Conservation (phyloP, 2,329 filamentous ascomycete species). For the Cladosporium austrohemisphaericum region DNA sequence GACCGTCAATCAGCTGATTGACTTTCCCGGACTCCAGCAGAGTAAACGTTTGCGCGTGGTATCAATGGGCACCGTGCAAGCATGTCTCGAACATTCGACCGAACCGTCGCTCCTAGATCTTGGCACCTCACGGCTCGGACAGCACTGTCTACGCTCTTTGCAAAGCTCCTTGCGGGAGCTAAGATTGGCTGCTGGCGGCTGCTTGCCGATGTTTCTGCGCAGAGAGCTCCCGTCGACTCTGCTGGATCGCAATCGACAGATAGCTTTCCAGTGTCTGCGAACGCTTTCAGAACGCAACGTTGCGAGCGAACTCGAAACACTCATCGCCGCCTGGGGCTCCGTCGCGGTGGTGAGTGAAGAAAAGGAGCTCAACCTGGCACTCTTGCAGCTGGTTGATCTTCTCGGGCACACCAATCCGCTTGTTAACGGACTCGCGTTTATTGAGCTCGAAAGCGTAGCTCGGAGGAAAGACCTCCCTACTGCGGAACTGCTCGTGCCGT, state of each 20-base stretch:
- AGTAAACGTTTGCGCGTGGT: conserved; percentile 62
- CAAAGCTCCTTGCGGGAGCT: conserved; percentile 82
- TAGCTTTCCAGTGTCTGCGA: conserved; percentile 67
- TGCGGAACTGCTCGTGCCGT: conserved; percentile 67
- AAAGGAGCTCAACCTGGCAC: conserved; percentile 79
- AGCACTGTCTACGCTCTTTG: conserved; percentile 77
- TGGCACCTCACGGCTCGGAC: conserved; percentile 63
- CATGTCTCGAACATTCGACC: conserved; percentile 64
- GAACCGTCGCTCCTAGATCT: conserved; percentile 61
- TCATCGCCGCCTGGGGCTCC: conserved; percentile 81
- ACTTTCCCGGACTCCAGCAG: conserved; percentile 40
- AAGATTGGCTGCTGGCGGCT: conserved; percentile 70
- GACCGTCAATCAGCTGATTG: conserved; percentile 28
- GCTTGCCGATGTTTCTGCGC: conserved; percentile 57
- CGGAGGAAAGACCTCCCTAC: conserved; percentile 58
- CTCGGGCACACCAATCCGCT: conserved; percentile 78
- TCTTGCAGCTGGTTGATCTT: conserved; percentile 81
- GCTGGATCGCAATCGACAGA: conserved; percentile 62
- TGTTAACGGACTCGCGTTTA: conserved; percentile 75
- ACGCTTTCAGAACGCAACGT: conserved; percentile 66
- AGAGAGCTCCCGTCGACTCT: conserved; percentile 46
- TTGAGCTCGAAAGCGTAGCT: conserved; percentile 73
- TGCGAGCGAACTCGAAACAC: conserved; percentile 71
- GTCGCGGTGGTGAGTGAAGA: conserved; percentile 72
- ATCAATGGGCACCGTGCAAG: conserved; percentile 68